Evolutionary conservation across 257 asterid genomes (phyloP), one percentile per base, ranked within the genome.

Genomic region (Datura wrightii): DNA sequence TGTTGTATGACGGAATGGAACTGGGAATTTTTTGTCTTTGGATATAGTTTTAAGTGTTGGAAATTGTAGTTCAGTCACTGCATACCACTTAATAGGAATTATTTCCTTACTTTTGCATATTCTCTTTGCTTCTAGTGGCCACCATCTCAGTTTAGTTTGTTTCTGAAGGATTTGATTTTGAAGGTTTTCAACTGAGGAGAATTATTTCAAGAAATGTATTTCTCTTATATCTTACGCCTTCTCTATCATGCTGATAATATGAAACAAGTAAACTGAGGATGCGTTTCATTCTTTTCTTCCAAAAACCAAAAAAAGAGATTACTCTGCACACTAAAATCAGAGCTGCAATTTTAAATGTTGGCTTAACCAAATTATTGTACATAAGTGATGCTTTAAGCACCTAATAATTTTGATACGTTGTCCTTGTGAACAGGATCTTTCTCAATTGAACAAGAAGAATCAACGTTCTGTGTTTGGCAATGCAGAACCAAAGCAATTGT

Each of bases 371-470:
- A 7, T 48, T 50, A 7, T 76, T 48, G 19, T 50, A 24, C 62
- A 24, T 50, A 24, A 31, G 16, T 50, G 82, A 24, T 76, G 31
- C 31, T 52, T 52, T 24, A 7, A 76, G 46, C 9, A 14, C 82
- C 63, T 50, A 50, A 76, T 76, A 50, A 50, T 52, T 76, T 50
- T 52, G 63, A 4, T 76, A 76, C 31, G 46, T 31, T 52, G 82
- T 76, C 46, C 63, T 52, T 52, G 34, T 52, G 62, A 86, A 84
- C 86, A 91, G 85, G 80, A 79, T 82, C 85, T 87, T 60, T 55
- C 80, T 83, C 87, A 85, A 84, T 89, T 89, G 79, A 82, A 82
- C 80, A 79, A 79, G 87, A 91, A 88, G 93, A 88, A 90, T 70
- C 85, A 82, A 84, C 91, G 86, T 80, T 84, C 87, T 78, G 89